phyloP scores from a whole-genome alignment of 2,329 filamentous ascomycete species.

The Lithohypha guttulata region DNA sequence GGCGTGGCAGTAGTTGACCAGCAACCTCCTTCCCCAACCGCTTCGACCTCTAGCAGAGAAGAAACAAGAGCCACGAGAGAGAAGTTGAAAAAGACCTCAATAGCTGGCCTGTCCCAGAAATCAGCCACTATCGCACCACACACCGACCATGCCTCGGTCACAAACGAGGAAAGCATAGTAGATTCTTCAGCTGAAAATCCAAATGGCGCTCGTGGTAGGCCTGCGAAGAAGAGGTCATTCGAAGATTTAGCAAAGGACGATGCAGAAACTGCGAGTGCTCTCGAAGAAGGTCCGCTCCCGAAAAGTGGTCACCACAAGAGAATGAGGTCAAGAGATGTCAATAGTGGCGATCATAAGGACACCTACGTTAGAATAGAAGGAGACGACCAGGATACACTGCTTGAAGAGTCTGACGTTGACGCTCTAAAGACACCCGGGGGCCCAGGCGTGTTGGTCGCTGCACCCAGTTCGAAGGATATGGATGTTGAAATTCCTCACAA shows the following conservation, averaged over 20 bases:
- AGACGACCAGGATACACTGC: slow-evolving; percentile 17
- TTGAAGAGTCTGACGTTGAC: slow-evolving; percentile 19
- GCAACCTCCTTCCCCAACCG: slow-evolving; percentile 27
- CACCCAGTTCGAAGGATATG: slow-evolving; percentile 13
- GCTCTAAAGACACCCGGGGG: slow-evolving; percentile 20
- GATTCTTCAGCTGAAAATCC: slow-evolving; percentile 23
- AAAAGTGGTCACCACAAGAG: slow-evolving; percentile 24
- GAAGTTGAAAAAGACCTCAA: slow-evolving; percentile 52
- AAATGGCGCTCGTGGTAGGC: slow-evolving; percentile 24
- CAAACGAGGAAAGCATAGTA: slow-evolving; percentile 21
- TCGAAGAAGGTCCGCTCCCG: slow-evolving; percentile 14
- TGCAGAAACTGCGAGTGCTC: slow-evolving; percentile 15
- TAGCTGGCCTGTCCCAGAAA: slow-evolving; percentile 32
- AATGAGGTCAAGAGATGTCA: slow-evolving; percentile 26
- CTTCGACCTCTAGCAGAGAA: slow-evolving; percentile 20
- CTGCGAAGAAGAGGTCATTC: slow-evolving; percentile 33
- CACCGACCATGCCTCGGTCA: slow-evolving; percentile 24
- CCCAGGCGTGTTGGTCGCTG: slow-evolving; percentile 16
- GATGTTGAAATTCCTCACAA: slow-evolving; percentile 5
- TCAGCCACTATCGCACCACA: background rate
- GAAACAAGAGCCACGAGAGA: slow-evolving; percentile 49
- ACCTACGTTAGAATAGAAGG: slow-evolving; percentile 13
- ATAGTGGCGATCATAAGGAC: slow-evolving; percentile 13
- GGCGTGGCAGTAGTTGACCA: slow-evolving; percentile 20
- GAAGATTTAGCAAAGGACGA: slow-evolving; percentile 31